A percentile compares a stretch with the other conserved stretches of the same genome.
These are phyloP conservation scores for Diplotaxis tenuifolia DNA, from an alignment of 345 rosid genomes.

Conservation along the genomic window DNA sequence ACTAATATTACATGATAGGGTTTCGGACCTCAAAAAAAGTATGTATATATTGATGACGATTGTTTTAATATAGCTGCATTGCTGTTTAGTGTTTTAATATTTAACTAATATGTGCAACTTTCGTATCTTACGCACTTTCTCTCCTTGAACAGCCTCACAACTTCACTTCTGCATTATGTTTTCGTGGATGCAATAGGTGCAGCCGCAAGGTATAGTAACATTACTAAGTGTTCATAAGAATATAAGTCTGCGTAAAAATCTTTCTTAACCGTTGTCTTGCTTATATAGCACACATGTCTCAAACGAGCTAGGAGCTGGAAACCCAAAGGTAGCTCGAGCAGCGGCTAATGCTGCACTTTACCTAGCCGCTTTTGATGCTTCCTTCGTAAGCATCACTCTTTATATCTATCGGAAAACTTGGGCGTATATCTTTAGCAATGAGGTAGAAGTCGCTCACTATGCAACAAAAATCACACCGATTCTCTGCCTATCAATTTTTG, in stretches of 20 bases:
- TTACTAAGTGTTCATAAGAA: background rate
- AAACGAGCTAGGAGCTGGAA: conserved; percentile 54
- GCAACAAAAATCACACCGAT: conserved; percentile 36
- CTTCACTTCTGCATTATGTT: conserved; percentile 38
- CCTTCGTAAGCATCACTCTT: conserved; percentile 34
- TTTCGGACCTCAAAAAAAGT: background rate
- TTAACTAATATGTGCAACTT: background rate
- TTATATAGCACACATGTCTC: conserved; percentile 47
- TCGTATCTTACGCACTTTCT: background rate
- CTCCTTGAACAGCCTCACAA: conserved; percentile 44
- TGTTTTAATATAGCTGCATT: background rate
- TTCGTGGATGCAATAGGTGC: conserved; percentile 50
- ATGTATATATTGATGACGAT: background rate
- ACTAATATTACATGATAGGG: background rate
- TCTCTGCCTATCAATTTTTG: conserved; percentile 31
- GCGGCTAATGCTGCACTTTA: conserved; percentile 30
- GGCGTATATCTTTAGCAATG: conserved; percentile 41
- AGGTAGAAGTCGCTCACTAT: conserved; percentile 40
- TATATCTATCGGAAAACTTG: conserved; percentile 26
- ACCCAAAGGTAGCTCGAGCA: conserved; percentile 41
- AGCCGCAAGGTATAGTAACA: conserved; percentile 49
- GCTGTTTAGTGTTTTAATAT: background rate
- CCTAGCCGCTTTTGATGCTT: conserved; percentile 34
- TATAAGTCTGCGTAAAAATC: background rate
- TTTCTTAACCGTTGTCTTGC: background rate